Percentiles rank a stretch among this genome's conserved stretches.
These are phyloP conservation scores for Apiotrichum veenhuisii DNA, from an alignment of 1,284 basidiomycete species.

Conservation along the genomic window DNA sequence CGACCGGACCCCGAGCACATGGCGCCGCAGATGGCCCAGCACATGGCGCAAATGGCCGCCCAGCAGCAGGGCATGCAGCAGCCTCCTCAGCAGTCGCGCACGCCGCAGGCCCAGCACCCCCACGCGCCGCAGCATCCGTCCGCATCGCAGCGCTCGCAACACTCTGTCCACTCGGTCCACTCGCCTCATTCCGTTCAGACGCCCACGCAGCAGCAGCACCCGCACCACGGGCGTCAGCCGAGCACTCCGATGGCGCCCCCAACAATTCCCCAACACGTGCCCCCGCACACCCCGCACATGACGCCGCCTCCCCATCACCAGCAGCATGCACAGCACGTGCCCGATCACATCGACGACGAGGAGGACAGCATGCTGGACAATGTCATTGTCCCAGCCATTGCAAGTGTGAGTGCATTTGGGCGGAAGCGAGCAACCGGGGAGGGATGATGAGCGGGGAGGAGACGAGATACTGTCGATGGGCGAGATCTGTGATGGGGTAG, in stretches of 20 bases:
- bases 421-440: not conserved
- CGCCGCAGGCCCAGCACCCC: slow-evolving; percentile 1
- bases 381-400: slow-evolving; percentile 88
- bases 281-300: slow-evolving; percentile 30
- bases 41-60: slow-evolving; percentile 10
- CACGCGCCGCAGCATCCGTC: slow-evolving; percentile 24
- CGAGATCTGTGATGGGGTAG: no score
- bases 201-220: slow-evolving; percentile 21
- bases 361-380: slow-evolving; percentile 88
- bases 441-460: not conserved
- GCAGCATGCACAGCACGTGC: slow-evolving; percentile 18
- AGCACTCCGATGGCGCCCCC: slow-evolving; percentile 59
- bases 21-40: slow-evolving; percentile 14
- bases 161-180: not conserved
- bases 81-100: not conserved
- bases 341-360: slow-evolving; percentile 54
- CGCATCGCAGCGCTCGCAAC: slow-evolving; percentile 41
- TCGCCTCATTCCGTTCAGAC: not conserved
- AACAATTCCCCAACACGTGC: slow-evolving; percentile 49
- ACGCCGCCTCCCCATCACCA: not conserved
- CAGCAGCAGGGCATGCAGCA: slow-evolving; percentile 8
- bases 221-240: slow-evolving; percentile 50
- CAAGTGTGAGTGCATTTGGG: slow-evolving; percentile 62
- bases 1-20: slow-evolving; percentile 10
- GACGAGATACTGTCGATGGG: not conserved